These are phyloP conservation scores for Ascochyta fabae DNA, from an alignment of 2,329 filamentous ascomycete species.

Conservation along the genomic window DNA sequence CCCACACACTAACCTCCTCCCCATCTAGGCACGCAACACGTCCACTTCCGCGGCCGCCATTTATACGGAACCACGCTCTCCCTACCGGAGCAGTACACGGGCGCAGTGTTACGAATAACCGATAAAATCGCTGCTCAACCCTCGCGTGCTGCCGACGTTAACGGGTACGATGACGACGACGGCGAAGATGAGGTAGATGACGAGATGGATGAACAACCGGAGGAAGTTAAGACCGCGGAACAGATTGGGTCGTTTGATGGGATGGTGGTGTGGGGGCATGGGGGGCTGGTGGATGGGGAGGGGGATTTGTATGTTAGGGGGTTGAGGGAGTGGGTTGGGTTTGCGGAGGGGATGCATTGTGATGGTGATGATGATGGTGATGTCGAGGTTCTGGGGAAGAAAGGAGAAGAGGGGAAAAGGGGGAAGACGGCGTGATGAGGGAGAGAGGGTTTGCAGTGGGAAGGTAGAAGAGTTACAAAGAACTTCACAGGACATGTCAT, in stretches of 20 bases:
- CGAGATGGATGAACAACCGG: slow-evolving; percentile 24
- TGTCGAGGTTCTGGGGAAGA: slow-evolving; percentile 1
- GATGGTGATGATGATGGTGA: slow-evolving; percentile 26
- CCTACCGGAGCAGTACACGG: slow-evolving; percentile 74
- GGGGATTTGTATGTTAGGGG: slow-evolving; percentile 75
- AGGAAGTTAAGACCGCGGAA: slow-evolving; percentile 59
- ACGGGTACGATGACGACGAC: neutral
- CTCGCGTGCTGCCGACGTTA: neutral
- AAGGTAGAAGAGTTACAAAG: neutral
- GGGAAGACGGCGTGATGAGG: neutral
- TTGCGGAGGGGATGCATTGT: slow-evolving; percentile 65
- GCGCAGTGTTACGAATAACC: slow-evolving; percentile 48
- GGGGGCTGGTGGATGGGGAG: slow-evolving; percentile 65
- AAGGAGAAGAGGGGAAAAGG: too few relatives aligned
- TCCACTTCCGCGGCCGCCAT: slow-evolving; percentile 71
- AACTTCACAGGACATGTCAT: neutral
- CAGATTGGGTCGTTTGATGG: slow-evolving; percentile 73
- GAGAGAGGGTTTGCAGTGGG: neutral
- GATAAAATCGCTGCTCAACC: slow-evolving; percentile 26
- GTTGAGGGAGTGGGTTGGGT: slow-evolving; percentile 79
- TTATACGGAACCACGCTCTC: slow-evolving; percentile 70
- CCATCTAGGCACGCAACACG: slow-evolving; percentile 28
- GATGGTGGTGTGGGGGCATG: slow-evolving; percentile 85
- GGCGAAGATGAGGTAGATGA: slow-evolving; percentile 29
- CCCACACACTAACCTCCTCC: neutral